Base-by-base conservation (phyloP, 2,329 filamentous ascomycete species). In the Knufia fluminis region DNA sequence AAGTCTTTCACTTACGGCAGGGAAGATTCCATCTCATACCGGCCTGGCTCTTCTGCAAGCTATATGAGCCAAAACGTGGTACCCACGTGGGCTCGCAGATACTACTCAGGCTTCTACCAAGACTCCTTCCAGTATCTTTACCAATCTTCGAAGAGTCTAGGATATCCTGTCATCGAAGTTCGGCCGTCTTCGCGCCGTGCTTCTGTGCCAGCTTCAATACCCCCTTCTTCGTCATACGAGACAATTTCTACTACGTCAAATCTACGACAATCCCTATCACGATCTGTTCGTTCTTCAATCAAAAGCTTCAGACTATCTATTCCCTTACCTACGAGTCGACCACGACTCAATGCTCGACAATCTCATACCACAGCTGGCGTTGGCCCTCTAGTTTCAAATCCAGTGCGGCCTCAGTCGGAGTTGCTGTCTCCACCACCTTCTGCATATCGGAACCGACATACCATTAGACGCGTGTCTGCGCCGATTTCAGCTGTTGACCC, bases 41-140 rank as follows among this genome's bases (percentile, higher is more conserved):
- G 57, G 20, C 56, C 57, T 12, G 48, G 68, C 28, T 75, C 73
- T 10, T 67, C 67, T 41, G 65, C 70, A 17, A 75, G 70, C 51
- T 39, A 17, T 20, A 65, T 68, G 20, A 55, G 71, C 23, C 58
- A 70, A 44, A 65, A 64, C 62, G 32, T 55, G 56, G 16, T 64
- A 72, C 72, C 74, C 1, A 64, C 68, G 6, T 77, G 74, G 64
- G 68, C 66, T 35, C 80, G 74, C 57, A 68, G 86, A 14, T 89
- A 88, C 65, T 89, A 89, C 62, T 60, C 59, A 9, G 57, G 57
- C 28, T 48, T 55, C 26, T 59, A 59, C 48, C 52, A 42, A 19
- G 54, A 59, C 20, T 54, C 56, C 2, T 58, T 59, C 35, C 50
- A 54, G 14, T 52, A 52, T 46, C 47, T 59, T 23, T 52, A 55